Conservation (phyloP, 2,329 filamentous ascomycete genomes). For the Colletotrichum eleusines region DNA sequence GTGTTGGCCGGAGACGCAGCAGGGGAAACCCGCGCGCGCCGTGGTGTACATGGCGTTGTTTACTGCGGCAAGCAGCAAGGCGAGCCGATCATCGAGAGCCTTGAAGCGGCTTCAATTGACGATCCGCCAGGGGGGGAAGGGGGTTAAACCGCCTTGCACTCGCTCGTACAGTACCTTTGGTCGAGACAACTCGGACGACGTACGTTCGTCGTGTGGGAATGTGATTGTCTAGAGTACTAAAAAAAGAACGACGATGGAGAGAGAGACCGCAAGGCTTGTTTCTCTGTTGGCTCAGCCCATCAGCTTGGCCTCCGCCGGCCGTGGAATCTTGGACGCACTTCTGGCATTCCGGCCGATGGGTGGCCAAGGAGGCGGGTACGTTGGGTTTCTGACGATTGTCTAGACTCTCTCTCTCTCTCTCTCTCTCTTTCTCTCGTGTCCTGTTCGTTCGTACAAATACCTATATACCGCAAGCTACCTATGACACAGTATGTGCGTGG, state of each 20-base stretch:
- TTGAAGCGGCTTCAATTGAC: constrained; percentile 17
- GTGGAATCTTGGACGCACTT: constrained; percentile 8
- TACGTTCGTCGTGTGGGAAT: not conserved
- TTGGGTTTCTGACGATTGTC: constrained; percentile 30
- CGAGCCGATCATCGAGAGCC: constrained; percentile 11
- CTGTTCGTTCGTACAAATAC: not conserved
- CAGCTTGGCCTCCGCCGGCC: constrained; percentile 12
- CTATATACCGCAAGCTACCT: too few species aligned
- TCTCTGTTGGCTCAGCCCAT: constrained; percentile 1
- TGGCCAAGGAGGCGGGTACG: constrained; percentile 15
- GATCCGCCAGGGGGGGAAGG: constrained; percentile 18
- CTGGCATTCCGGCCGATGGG: constrained; percentile 28
- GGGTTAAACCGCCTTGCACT: too few species aligned
- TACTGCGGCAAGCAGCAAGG: not conserved
- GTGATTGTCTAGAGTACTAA: constrained; percentile 10
- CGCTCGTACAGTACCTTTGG: too few species aligned
- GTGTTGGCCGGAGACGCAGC: not conserved
- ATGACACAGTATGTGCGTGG: too few species aligned
- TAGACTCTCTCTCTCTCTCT: constrained; percentile 5
- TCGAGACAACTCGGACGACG: constrained; percentile 22
- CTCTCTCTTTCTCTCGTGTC: not conserved
- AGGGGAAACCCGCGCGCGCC: not conserved
- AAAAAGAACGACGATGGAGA: constrained; percentile 1
- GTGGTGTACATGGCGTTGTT: not conserved
- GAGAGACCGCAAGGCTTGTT: not conserved